A percentile compares a stretch with the other conserved stretches of the same genome.
These are phyloP conservation scores for Yamadazyma scolyti DNA, from an alignment of 805 yeast genomes.

Conservation along the genomic window DNA sequence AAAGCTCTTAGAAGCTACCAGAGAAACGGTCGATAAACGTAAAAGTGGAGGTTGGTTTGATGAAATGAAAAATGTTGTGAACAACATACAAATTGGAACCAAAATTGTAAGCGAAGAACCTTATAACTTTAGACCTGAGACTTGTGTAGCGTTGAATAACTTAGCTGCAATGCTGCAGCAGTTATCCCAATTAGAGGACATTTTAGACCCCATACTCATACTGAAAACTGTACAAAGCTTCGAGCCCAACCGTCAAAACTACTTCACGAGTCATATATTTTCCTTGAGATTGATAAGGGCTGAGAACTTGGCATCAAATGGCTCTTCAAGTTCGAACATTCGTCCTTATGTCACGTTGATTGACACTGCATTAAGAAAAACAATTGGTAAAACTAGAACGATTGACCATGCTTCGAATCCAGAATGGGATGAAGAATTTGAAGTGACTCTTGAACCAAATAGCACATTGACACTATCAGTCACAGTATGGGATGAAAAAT, in stretches of 20 bases:
- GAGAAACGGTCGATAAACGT: constrained; percentile 15
- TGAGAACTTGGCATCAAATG: constrained; percentile 43
- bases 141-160: constrained; percentile 78
- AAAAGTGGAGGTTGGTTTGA: constrained; percentile 42
- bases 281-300: constrained; percentile 63
- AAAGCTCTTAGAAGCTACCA: constrained; percentile 10
- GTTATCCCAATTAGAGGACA: constrained; percentile 49
- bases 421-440: constrained; percentile 86
- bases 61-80: constrained; percentile 51
- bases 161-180: constrained; percentile 49
- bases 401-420: constrained; percentile 64
- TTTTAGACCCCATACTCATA: constrained; percentile 55
- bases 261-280: constrained; percentile 50
- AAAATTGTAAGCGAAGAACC: constrained; percentile 42
- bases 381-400: constrained; percentile 67
- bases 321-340: constrained; percentile 29
- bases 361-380: constrained; percentile 50
- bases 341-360: constrained; percentile 62
- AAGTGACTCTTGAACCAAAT: constrained; percentile 39
- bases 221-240: constrained; percentile 36
- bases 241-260: constrained; percentile 28
- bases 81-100: constrained; percentile 30
- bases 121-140: constrained; percentile 52
- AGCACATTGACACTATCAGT: constrained; percentile 48
- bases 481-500: constrained; percentile 66